Base-by-base conservation (phyloP, 2,329 filamentous ascomycete genomes). In the Biscogniauxia marginata region DNA sequence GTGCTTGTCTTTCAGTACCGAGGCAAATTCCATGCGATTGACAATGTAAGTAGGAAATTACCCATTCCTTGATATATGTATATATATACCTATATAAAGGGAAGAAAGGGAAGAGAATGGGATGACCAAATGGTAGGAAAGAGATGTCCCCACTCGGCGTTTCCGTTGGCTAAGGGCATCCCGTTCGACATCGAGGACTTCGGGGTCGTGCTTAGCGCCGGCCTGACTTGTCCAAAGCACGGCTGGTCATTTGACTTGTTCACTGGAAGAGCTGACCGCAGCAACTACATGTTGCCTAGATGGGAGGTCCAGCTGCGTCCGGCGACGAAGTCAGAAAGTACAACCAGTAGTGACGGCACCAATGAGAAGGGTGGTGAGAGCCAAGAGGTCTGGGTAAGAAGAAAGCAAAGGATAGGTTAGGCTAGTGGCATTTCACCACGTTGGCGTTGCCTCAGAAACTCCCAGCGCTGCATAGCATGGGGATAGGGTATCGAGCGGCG, bases 161-260 rank as follows among this genome's bases (percentile, higher is more conserved):
- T 82, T 55, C 86, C 87, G 0, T 77, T 90, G 1, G 88, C 85
- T 0, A 78, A 82, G 46, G 86, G 84, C 0, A 80, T 72, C 0
- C 76, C 85, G 0, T 89, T 89, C 56, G 87, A 90, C 53, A 89
- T 90, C 63, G 87, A 90, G 62, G 87, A 90, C 58, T 90, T 89
- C 66, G 87, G 87, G 0, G 73, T 88, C 2, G 75, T 80, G 4
- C 69, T 88, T 6, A 87, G 84, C 53, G 79, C 84, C 0, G 87
- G 86, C 0, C 73, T 90, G 3, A 81, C 78, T 0, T 90, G 87
- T 67, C 85, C 86, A 0, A 88, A 88, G 59, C 86, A 89, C 59
- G 83, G 77, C 4, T 90, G 87, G 87, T 86, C 85, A 0, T 90
- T 90, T 69, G 87, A 90, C 66, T 64, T 90, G 2, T 82, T 84